Evolutionary conservation across 345 rosid species (phyloP).

Genomic region (Durio zibethinus): DNA sequence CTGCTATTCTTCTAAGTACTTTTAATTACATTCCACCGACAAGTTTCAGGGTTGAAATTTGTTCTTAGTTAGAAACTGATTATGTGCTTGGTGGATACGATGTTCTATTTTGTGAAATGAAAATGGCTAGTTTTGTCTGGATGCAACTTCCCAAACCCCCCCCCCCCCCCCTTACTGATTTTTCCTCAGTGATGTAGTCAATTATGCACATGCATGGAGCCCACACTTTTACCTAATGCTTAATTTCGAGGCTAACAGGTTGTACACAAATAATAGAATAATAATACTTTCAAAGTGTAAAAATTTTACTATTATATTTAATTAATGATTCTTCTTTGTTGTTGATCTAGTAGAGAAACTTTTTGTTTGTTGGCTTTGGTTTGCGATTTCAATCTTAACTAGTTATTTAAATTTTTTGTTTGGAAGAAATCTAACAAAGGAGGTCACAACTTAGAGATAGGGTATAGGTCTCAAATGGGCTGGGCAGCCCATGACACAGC

Average conservation of each 20-base stretch:
- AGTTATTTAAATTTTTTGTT: background rate
- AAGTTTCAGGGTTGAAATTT: background rate
- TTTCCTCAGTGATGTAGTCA: background rate
- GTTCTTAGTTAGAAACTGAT: background rate
- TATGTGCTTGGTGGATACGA: background rate
- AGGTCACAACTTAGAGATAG: no score
- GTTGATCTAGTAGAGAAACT: background rate
- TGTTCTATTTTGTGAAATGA: no score
- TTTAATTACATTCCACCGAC: background rate
- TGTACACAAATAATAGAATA: background rate
- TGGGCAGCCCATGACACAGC: no score
- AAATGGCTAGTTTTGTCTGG: no score
- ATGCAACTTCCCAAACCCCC: no score
- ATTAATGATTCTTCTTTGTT: background rate
- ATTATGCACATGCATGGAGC: background rate
- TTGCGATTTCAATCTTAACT: background rate
- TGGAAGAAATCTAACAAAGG: background rate
- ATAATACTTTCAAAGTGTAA: background rate
- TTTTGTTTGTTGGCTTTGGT: background rate
- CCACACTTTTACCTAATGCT: background rate
- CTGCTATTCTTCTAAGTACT: background rate
- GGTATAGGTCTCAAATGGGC: no score
- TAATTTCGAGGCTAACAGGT: background rate
- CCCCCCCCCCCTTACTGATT: background rate
- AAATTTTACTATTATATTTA: background rate